phyloP scores from a whole-genome alignment of 768 basidiomycete genomes.

The Amanita rubescens region DNA sequence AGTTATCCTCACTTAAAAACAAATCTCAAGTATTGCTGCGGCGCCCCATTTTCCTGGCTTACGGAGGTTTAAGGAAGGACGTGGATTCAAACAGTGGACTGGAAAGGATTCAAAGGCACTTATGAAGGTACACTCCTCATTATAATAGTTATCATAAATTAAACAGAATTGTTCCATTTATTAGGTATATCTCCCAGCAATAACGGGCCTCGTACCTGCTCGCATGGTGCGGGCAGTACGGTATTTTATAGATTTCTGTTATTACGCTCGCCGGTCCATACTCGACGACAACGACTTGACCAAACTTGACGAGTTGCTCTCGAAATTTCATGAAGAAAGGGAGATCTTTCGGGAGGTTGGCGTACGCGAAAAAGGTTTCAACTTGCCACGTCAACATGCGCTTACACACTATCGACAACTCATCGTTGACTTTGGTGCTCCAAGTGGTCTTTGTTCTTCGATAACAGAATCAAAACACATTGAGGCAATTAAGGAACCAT shows the following conservation, averaged over 20 bases:
- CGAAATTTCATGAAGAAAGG: constrained; percentile 16
- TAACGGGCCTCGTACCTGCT: constrained; percentile 19
- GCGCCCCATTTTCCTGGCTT: constrained; percentile 17
- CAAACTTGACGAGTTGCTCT: constrained; percentile 12
- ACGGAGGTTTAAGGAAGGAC: constrained; percentile 14
- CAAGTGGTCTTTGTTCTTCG: constrained; percentile 28
- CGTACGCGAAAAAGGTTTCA: constrained; percentile 14
- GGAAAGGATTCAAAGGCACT: constrained; percentile 29
- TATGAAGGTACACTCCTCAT: constrained; percentile 25
- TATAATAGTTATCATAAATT: no score
- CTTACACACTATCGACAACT: constrained; percentile 20
- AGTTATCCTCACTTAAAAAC: background rate
- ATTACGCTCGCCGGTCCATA: constrained; percentile 14
- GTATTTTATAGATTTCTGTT: constrained; percentile 25
- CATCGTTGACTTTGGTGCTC: constrained; percentile 22
- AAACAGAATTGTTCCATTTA: no score
- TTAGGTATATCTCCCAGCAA: constrained; percentile 24
- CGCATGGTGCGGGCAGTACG: constrained; percentile 18
- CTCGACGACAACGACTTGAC: constrained; percentile 14
- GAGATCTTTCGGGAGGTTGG: constrained; percentile 11
- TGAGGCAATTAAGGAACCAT: background rate
- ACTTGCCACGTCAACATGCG: constrained; percentile 25
- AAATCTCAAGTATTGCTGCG: constrained; percentile 10
- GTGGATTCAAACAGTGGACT: constrained; percentile 31
- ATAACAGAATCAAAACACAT: constrained; percentile 21